Evolutionary conservation across 2,329 filamentous ascomycete species (phyloP).

Genomic region (Ophiostoma fasciatum): DNA sequence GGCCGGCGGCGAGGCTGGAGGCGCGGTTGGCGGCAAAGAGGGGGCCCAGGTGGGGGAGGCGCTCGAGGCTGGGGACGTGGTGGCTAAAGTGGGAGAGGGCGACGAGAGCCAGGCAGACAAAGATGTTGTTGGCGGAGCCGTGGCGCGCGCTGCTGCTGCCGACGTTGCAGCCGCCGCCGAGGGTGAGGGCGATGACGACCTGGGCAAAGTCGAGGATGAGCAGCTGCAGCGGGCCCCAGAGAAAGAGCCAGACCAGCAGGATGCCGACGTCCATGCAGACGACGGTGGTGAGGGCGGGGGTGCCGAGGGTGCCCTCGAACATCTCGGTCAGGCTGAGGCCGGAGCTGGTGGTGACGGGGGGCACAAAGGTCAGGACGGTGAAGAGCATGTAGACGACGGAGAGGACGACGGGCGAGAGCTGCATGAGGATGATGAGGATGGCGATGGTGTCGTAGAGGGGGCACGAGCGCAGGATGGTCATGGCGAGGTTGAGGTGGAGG

Average conservation of each 20-base stretch:
- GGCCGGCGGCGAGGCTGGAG: slow-evolving; percentile 25
- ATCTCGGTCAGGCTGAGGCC: slow-evolving; percentile 79
- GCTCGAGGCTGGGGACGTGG: slow-evolving; percentile 28
- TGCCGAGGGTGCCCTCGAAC: slow-evolving; percentile 74
- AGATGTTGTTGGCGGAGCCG: slow-evolving; percentile 55
- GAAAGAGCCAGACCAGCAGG: slow-evolving; percentile 70
- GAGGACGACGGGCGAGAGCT: slow-evolving; percentile 75
- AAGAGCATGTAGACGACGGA: slow-evolving; percentile 86
- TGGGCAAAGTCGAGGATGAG: slow-evolving; percentile 83
- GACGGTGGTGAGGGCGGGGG: slow-evolving; percentile 73
- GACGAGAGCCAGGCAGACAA: slow-evolving; percentile 57
- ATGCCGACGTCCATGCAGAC: slow-evolving; percentile 72
- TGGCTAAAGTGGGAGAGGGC: slow-evolving; percentile 35
- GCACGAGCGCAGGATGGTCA: slow-evolving; percentile 78
- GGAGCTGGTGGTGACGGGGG: slow-evolving; percentile 63
- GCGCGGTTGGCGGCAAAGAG: slow-evolving; percentile 17
- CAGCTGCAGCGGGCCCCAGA: slow-evolving; percentile 77
- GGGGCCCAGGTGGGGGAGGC: slow-evolving; percentile 25
- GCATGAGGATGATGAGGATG: slow-evolving; percentile 89
- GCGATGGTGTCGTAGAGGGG: slow-evolving; percentile 91
- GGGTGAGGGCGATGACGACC: slow-evolving; percentile 79
- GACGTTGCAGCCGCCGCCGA: slow-evolving; percentile 54
- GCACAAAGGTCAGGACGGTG: slow-evolving; percentile 82
- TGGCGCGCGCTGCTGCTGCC: slow-evolving; percentile 37
- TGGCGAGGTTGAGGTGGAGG: slow-evolving; percentile 60